Percentiles rank a stretch among this genome's conserved stretches.
phyloP scores from a whole-genome alignment of 2,329 filamentous ascomycete genomes.

The Orbilia oligospora region DNA sequence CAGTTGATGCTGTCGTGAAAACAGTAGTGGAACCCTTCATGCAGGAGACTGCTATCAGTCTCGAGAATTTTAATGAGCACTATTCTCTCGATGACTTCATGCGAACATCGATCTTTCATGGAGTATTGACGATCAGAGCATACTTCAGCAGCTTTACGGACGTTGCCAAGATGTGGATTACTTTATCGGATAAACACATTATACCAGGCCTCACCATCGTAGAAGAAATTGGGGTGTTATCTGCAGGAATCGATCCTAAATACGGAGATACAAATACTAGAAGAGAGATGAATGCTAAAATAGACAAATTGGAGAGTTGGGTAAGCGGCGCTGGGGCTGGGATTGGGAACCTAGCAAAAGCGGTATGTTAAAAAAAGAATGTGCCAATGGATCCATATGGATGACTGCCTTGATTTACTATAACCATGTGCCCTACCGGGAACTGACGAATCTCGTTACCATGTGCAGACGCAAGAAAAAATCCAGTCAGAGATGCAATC shows the following conservation, averaged over 20 bases:
- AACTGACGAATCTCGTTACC: background rate
- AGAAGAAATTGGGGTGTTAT: background rate
- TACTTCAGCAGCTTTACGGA: background rate
- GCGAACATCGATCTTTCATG: conserved; percentile 7
- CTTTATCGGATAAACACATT: background rate
- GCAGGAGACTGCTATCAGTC: background rate
- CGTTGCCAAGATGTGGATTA: conserved; percentile 4
- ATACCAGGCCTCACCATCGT: background rate
- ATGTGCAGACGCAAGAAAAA: background rate
- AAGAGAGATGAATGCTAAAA: background rate
- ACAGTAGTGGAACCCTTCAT: background rate
- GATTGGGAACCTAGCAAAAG: background rate
- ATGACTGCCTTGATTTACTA: background rate
- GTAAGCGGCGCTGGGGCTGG: background rate
- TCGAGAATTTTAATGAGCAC: background rate
- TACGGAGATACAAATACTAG: no score
- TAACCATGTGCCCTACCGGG: no score
- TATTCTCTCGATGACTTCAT: conserved; percentile 7
- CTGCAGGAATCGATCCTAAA: no score
- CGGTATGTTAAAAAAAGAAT: conserved; percentile 1
- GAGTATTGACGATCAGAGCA: background rate
- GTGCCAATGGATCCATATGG: no score
- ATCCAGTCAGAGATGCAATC: background rate
- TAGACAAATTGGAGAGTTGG: background rate
- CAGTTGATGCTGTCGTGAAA: background rate